phyloP scores from a whole-genome alignment of 1,284 basidiomycete genomes.

The Chondrostereum purpureum region DNA sequence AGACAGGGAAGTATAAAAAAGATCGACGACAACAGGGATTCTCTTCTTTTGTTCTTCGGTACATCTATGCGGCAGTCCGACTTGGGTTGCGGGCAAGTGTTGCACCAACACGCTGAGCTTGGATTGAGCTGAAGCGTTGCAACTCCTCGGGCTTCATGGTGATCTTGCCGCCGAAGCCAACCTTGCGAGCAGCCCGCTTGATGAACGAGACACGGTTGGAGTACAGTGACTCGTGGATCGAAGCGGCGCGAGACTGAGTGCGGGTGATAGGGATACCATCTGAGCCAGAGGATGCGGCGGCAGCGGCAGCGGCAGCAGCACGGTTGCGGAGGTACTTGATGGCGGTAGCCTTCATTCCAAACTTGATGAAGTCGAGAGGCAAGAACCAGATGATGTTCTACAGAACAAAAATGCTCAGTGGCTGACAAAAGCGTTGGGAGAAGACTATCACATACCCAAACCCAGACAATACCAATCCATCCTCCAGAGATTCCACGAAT shows the following conservation, averaged over 20 bases:
- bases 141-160: slow-evolving; percentile 79
- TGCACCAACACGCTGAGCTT: slow-evolving; percentile 70
- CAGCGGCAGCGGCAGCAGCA: slow-evolving; percentile 44
- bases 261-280: slow-evolving; percentile 76
- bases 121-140: slow-evolving; percentile 78
- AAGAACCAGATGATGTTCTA: slow-evolving; percentile 93
- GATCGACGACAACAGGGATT: not conserved
- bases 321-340: slow-evolving; percentile 79
- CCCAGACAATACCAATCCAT: slow-evolving; percentile 97
- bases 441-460: slow-evolving; percentile 61
- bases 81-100: slow-evolving; percentile 76
- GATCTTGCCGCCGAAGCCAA: slow-evolving; percentile 79
- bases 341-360: slow-evolving; percentile 88
- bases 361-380: slow-evolving; percentile 94
- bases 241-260: slow-evolving; percentile 85
- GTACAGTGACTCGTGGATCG: slow-evolving; percentile 90
- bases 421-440: slow-evolving; percentile 1
- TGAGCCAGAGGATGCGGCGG: slow-evolving; percentile 32
- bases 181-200: slow-evolving; percentile 76
- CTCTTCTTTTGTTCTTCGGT: not conserved
- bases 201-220: slow-evolving; percentile 89
- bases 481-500: slow-evolving; percentile 77
- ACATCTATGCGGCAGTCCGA: slow-evolving; percentile 38
- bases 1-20: not conserved
- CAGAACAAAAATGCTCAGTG: slow-evolving; percentile 8